These are phyloP conservation scores for Leccinellum albellum DNA, from an alignment of 768 basidiomycete species.

Conservation along the genomic window DNA sequence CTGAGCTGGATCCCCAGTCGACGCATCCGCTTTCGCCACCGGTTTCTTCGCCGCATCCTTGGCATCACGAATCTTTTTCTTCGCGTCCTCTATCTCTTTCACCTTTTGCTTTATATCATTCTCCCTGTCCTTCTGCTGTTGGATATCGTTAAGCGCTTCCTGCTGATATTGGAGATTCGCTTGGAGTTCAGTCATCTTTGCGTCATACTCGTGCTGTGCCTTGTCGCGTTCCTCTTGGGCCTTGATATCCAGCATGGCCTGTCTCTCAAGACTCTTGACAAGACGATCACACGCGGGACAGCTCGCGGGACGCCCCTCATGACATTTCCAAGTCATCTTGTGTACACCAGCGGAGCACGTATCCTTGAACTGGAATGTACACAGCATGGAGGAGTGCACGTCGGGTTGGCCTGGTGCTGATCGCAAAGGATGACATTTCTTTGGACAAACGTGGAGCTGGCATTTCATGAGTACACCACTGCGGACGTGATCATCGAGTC, in stretches of 20 bases:
- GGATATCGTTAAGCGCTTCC: constrained; percentile 35
- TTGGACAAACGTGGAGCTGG: constrained; percentile 47
- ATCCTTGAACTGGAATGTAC: constrained; percentile 34
- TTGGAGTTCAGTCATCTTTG: constrained; percentile 41
- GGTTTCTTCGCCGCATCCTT: constrained; percentile 13
- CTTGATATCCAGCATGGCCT: constrained; percentile 37
- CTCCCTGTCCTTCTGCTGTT: constrained; percentile 43
- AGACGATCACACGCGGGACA: constrained; percentile 49
- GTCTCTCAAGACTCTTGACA: constrained; percentile 38
- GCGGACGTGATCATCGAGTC: background rate
- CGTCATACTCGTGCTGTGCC: constrained; percentile 41
- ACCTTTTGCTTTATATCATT: constrained; percentile 38
- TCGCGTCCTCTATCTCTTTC: constrained; percentile 41
- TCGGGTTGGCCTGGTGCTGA: constrained; percentile 42
- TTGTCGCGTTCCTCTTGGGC: constrained; percentile 44
- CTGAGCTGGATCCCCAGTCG: constrained; percentile 1
- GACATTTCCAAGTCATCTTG: constrained; percentile 42
- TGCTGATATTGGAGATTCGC: constrained; percentile 33
- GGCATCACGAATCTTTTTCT: constrained; percentile 10
- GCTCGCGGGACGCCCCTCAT: constrained; percentile 32
- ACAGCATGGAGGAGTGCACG: constrained; percentile 34
- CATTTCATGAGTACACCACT: constrained; percentile 18
- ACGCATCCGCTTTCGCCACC: background rate
- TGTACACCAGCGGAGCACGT: constrained; percentile 47
- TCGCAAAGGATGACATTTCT: constrained; percentile 55